Conservation (phyloP, 805 yeast genomes). For the Lachancea cidri region DNA sequence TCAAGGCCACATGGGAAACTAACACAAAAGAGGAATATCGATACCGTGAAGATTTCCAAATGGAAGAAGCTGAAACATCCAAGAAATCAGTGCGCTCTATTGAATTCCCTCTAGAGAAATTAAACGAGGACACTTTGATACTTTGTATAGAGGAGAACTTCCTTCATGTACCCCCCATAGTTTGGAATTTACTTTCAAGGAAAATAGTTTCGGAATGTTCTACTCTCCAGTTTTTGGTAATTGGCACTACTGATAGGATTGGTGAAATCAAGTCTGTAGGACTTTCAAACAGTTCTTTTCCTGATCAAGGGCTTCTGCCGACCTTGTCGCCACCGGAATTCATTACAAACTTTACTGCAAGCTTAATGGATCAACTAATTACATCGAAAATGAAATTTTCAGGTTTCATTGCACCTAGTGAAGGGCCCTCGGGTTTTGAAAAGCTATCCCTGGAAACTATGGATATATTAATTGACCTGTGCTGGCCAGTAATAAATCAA, state of each 20-base stretch:
- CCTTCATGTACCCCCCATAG: conserved; percentile 33
- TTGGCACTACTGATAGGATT: conserved; percentile 30
- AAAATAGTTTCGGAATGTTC: conserved; percentile 15
- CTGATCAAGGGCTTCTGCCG: conserved; percentile 19
- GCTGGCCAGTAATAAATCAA: conserved; percentile 10
- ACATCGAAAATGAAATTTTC: conserved; percentile 11
- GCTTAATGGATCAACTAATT: conserved; percentile 32
- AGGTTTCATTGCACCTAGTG: conserved; percentile 40
- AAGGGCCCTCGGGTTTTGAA: conserved; percentile 59
- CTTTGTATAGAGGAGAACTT: conserved; percentile 27
- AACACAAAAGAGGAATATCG: background rate
- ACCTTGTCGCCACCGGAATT: conserved; percentile 54
- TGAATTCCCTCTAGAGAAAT: conserved; percentile 3
- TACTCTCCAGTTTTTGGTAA: conserved; percentile 11
- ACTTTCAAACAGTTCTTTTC: background rate
- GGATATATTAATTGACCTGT: conserved; percentile 24
- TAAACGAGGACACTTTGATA: conserved; percentile 14
- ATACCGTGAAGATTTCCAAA: conserved; percentile 8
- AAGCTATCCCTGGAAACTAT: conserved; percentile 36
- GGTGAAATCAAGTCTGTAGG: conserved; percentile 21
- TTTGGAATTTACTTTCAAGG: conserved; percentile 28
- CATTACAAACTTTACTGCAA: conserved; percentile 53
- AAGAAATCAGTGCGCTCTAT: background rate
- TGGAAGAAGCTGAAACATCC: conserved; percentile 2
- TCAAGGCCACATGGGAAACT: conserved; percentile 3